These are phyloP conservation scores for Xerocomellus intermedius DNA, from an alignment of 768 basidiomycete genomes.

Conservation along the genomic window DNA sequence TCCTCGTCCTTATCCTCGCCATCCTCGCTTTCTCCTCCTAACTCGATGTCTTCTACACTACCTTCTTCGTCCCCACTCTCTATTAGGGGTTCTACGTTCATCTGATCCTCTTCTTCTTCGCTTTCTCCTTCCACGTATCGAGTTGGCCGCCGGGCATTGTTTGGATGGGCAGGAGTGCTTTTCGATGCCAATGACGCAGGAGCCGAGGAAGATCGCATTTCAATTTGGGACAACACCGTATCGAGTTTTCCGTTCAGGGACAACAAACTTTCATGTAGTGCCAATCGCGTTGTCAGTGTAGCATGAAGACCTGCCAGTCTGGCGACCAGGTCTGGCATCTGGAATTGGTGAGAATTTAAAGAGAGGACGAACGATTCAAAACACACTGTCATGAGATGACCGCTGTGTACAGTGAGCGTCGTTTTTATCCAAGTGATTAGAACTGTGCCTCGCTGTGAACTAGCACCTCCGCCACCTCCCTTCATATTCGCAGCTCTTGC, in stretches of 20 bases:
- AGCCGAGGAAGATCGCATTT: constrained; percentile 75
- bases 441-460: constrained; percentile 69
- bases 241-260: constrained; percentile 88
- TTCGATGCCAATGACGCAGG: constrained; percentile 53
- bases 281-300: constrained; percentile 73
- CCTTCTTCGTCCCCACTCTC: constrained; percentile 68
- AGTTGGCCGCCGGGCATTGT: constrained; percentile 40
- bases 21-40: constrained; percentile 62
- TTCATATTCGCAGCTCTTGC: constrained; percentile 69
- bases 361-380: not conserved
- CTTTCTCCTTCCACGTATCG: constrained; percentile 82
- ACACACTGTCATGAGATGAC: constrained; percentile 91
- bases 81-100: constrained; percentile 57
- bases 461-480: constrained; percentile 76
- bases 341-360: constrained; percentile 10
- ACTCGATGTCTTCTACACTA: constrained; percentile 76
- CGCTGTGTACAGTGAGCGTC: constrained; percentile 81
- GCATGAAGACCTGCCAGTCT: constrained; percentile 83
- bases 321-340: constrained; percentile 93
- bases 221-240: constrained; percentile 91
- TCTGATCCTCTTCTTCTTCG: constrained; percentile 61
- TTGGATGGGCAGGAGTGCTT: constrained; percentile 35
- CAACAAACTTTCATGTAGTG: constrained; percentile 80
- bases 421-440: constrained; percentile 78
- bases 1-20: constrained; percentile 46